Evolutionary conservation across 2,329 filamentous ascomycete species (phyloP), one percentile per base, ranked within the genome.

Genomic region (Alternaria sp.): DNA sequence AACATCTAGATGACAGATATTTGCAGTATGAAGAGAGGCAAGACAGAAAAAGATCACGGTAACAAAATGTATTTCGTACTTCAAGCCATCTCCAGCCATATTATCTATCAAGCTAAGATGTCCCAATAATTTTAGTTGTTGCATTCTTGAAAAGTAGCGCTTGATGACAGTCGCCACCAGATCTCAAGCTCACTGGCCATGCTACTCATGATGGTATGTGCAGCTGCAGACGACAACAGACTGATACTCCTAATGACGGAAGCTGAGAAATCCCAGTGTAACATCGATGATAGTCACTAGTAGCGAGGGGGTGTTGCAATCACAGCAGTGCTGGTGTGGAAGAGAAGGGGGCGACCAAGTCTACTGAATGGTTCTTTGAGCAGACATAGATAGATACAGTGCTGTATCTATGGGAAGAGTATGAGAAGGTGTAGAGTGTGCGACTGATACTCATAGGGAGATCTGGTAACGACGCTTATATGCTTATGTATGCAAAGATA

Each of bases 201-300:
- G 9, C 24, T 26, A 24, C 10, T 21, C n/a, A 23, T 23, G 11
- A 28, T 56, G 54, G 13, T 48, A 52, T 9, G 48, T 33, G 17
- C 54, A 57, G 10, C 36, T 26, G 17, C 41, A 57, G 14, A 57
- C 21, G 9, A 56, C 10, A 24, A 29, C 9, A 31, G 40, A 34
- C 40, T 40, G 39, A 29, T 56, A 56, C 9, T 46, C 3, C 48
- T 28, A 33, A 10, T 31, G 10, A 2, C 33, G 40, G 14, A 56
- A 6, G 17, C 48, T 31, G 13, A 57, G 11, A 10, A 42, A 11
- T 36, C 23, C 42, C n/a, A 55, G 3, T 28, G 29, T 29, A 28
- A 13, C n/a, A n/a, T 55, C 23, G 9, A 50, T 31, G 36, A 37
- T 8, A 9, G 28, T 34, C 17, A 29, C 28, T 5, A 55, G 13